phyloP scores from a whole-genome alignment of 140 eudicot genomes.

The Oenanthe javanica region DNA sequence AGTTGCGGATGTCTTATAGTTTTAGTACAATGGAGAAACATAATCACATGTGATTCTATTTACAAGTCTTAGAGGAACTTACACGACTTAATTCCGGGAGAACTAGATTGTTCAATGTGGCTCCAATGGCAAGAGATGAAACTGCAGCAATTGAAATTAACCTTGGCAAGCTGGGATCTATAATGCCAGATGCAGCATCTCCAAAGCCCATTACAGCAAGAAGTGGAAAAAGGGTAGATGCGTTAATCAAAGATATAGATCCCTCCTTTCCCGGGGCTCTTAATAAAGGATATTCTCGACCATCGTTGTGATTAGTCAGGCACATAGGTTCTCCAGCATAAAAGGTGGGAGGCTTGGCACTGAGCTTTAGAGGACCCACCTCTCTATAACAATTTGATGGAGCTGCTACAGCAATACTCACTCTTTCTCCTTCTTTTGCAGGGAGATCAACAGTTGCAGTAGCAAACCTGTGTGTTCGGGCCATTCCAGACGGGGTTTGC shows the following conservation, averaged over 20 bases:
- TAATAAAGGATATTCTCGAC: conserved; percentile 66
- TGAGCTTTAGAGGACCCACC: conserved; percentile 83
- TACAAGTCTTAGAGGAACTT: conserved; percentile 15
- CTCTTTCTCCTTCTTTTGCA: conserved; percentile 93
- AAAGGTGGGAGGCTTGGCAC: conserved; percentile 64
- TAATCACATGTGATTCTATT: background rate
- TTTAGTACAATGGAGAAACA: background rate
- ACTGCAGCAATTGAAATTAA: conserved; percentile 50
- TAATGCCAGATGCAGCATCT: conserved; percentile 79
- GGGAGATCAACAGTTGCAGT: conserved; percentile 95
- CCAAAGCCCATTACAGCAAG: conserved; percentile 68
- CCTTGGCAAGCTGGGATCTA: conserved; percentile 88
- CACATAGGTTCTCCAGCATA: conserved; percentile 94
- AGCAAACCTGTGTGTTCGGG: conserved; percentile 91
- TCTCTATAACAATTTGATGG: conserved; percentile 68
- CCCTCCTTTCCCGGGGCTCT: conserved; percentile 70
- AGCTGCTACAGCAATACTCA: conserved; percentile 90
- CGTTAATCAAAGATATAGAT: conserved; percentile 52
- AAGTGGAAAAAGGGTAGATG: conserved; percentile 61
- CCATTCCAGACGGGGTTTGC: conserved; percentile 84
- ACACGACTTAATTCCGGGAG: conserved; percentile 79
- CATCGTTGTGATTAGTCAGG: conserved; percentile 82
- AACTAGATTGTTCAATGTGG: conserved; percentile 60
- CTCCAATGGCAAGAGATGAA: conserved; percentile 77
- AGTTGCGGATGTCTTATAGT: background rate